phyloP scores from a whole-genome alignment of 352 stramenopile species.

The Elongisporangium senticosum region DNA sequence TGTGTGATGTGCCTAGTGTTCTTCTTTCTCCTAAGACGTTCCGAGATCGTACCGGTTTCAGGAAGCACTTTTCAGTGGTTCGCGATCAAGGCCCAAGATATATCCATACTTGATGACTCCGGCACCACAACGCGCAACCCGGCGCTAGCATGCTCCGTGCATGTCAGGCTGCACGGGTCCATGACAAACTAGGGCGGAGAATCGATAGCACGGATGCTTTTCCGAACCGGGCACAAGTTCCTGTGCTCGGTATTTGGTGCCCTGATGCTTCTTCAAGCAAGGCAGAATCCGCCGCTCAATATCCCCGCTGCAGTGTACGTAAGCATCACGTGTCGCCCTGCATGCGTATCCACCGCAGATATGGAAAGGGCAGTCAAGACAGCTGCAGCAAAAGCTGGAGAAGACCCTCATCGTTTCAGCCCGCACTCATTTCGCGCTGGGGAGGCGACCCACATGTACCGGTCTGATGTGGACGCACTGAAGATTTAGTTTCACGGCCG shows the following conservation, averaged over 20 bases:
- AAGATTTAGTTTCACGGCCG: slow-evolving; percentile 13
- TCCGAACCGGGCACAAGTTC: slow-evolving; percentile 6
- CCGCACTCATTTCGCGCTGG: slow-evolving; percentile 8
- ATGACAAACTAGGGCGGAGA: slow-evolving; percentile 4
- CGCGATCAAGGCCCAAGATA: slow-evolving; percentile 4
- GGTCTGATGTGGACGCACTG: slow-evolving; percentile 1
- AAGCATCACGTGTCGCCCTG: not conserved
- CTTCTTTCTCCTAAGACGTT: slow-evolving; percentile 4
- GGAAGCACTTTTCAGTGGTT: slow-evolving; percentile 12
- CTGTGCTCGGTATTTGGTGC: slow-evolving; percentile 6
- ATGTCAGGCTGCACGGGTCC: not conserved
- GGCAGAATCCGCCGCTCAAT: not conserved
- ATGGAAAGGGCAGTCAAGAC: not conserved
- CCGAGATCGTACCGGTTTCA: slow-evolving; percentile 5
- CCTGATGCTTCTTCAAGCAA: slow-evolving; percentile 4
- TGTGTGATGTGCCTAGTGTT: slow-evolving; percentile 8
- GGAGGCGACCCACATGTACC: slow-evolving; percentile 10
- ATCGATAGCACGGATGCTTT: slow-evolving; percentile 5
- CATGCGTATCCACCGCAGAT: not conserved
- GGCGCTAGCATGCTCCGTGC: not conserved
- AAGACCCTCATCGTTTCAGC: slow-evolving; percentile 2
- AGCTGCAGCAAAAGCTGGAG: not conserved
- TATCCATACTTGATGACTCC: not conserved
- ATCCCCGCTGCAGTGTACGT: slow-evolving; percentile 4
- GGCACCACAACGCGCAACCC: not conserved